Percentiles rank a stretch among this genome's conserved stretches.
Evolutionary conservation across 495 filamentous ascomycete genomes (phyloP).

Genomic region (Chlorociboria aeruginascens): DNA sequence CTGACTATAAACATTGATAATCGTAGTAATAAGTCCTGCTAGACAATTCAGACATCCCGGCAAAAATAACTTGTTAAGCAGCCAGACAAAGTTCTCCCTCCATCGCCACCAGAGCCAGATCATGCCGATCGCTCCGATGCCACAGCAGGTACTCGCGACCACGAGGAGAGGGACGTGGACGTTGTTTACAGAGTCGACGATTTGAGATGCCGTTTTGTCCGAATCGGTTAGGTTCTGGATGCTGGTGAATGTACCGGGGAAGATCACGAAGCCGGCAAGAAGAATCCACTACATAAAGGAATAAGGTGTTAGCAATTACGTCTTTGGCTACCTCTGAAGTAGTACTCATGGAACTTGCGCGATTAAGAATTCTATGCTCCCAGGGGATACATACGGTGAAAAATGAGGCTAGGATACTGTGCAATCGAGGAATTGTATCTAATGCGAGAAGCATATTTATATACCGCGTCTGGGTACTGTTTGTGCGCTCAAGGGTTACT

Average conservation of each 20-base stretch:
- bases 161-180: slow-evolving; percentile 12
- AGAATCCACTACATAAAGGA: slow-evolving; percentile 23
- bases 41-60: slow-evolving; percentile 30
- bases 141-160: slow-evolving; percentile 13
- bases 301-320: not conserved
- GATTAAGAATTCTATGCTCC: not conserved
- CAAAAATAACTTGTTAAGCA: slow-evolving; percentile 31
- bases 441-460: slow-evolving; percentile 28
- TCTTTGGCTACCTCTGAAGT: not conserved
- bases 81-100: slow-evolving; percentile 32
- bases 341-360: not conserved
- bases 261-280: slow-evolving; percentile 28
- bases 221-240: not conserved
- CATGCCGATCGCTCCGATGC: slow-evolving; percentile 22
- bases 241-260: slow-evolving; percentile 28
- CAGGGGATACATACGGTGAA: slow-evolving; percentile 5
- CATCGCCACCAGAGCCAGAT: slow-evolving; percentile 16
- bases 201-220: not conserved
- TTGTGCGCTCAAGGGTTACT: not conserved
- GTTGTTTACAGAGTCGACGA: slow-evolving; percentile 9
- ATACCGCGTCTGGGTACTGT: slow-evolving; percentile 21
- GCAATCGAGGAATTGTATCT: slow-evolving; percentile 24
- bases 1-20: slow-evolving; percentile 36
- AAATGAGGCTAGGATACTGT: slow-evolving; percentile 16
- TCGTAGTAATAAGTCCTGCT: slow-evolving; percentile 35